Conservation (phyloP, 1,284 basidiomycete genomes). For the Apiotrichum brassicae region DNA sequence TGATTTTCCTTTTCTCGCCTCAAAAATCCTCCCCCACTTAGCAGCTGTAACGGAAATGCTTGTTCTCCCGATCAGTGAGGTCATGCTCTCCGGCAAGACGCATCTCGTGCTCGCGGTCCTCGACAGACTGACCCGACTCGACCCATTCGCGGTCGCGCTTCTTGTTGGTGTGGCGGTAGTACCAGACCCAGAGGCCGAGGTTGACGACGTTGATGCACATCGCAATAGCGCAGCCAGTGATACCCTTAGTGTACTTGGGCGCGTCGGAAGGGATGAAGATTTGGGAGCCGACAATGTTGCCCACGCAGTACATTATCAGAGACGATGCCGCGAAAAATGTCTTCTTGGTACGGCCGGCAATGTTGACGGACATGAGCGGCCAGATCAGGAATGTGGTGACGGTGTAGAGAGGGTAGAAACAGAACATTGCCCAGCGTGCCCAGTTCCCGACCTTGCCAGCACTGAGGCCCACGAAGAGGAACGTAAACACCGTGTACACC, state of each 20-base stretch:
- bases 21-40: too few relatives aligned
- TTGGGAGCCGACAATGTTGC: slow-evolving; percentile 24
- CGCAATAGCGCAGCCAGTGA: slow-evolving; percentile 19
- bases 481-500: slow-evolving; percentile 13
- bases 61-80: slow-evolving; percentile 10
- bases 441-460: slow-evolving; percentile 14
- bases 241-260: slow-evolving; percentile 16
- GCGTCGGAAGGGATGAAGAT: slow-evolving; percentile 20
- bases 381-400: slow-evolving; percentile 21
- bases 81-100: slow-evolving; percentile 4
- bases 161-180: slow-evolving; percentile 8
- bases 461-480: slow-evolving; percentile 23
- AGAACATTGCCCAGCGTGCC: slow-evolving; percentile 22
- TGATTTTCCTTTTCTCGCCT: too few relatives aligned
- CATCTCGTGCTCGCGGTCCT: slow-evolving; percentile 2
- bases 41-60: too few relatives aligned
- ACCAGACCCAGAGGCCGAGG: slow-evolving; percentile 4
- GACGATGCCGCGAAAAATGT: slow-evolving; percentile 13
- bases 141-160: neutral
- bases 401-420: slow-evolving; percentile 15
- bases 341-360: slow-evolving; percentile 32
- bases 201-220: slow-evolving; percentile 6
- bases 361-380: slow-evolving; percentile 13
- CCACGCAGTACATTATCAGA: slow-evolving; percentile 23
- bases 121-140: neutral